A percentile compares a stretch with the other conserved stretches of the same genome.
Conservation (phyloP, 1,139 yeast species). For the Pichia sp. region DNA sequence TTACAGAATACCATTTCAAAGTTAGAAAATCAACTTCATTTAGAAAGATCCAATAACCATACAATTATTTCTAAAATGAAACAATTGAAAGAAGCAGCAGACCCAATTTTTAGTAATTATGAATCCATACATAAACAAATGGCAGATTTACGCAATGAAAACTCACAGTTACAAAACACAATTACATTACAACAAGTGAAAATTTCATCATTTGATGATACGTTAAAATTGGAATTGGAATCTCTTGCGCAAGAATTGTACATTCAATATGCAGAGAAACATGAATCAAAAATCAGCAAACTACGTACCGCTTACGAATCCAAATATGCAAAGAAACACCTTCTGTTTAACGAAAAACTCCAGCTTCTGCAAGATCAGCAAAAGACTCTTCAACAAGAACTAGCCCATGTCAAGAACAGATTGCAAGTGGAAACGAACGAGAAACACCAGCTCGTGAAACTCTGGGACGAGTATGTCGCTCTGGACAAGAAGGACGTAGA, state of each 20-base stretch:
- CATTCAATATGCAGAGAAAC: slow-evolving; percentile 63
- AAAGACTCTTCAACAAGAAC: slow-evolving; percentile 32
- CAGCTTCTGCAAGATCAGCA: slow-evolving; percentile 38
- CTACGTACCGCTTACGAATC: slow-evolving; percentile 48
- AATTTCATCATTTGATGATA: slow-evolving; percentile 35
- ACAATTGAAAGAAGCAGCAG: slow-evolving; percentile 8
- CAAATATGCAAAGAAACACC: slow-evolving; percentile 41
- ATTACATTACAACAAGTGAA: slow-evolving; percentile 15
- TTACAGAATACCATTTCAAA: slow-evolving; percentile 1
- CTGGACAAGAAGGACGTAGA: slow-evolving; percentile 14
- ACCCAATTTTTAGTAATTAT: slow-evolving; percentile 3
- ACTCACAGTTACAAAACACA: slow-evolving; percentile 2
- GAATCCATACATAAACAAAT: slow-evolving; percentile 1
- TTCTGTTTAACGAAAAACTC: slow-evolving; percentile 27
- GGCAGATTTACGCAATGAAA: slow-evolving; percentile 1
- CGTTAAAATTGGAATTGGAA: slow-evolving; percentile 47
- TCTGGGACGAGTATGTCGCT: slow-evolving; percentile 41
- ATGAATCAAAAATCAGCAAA: slow-evolving; percentile 54
- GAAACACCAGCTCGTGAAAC: slow-evolving; percentile 47
- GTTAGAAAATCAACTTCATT: slow-evolving; percentile 1
- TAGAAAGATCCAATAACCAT: slow-evolving; percentile 1
- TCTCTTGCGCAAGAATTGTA: slow-evolving; percentile 61
- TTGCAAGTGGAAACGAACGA: slow-evolving; percentile 46
- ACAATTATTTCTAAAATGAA: slow-evolving; percentile 2
- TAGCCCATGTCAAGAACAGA: slow-evolving; percentile 40